A percentile compares a stretch with the other conserved stretches of the same genome.
Evolutionary conservation across 1,284 basidiomycete genomes (phyloP).

Genomic region (Amylostereum chailletii): DNA sequence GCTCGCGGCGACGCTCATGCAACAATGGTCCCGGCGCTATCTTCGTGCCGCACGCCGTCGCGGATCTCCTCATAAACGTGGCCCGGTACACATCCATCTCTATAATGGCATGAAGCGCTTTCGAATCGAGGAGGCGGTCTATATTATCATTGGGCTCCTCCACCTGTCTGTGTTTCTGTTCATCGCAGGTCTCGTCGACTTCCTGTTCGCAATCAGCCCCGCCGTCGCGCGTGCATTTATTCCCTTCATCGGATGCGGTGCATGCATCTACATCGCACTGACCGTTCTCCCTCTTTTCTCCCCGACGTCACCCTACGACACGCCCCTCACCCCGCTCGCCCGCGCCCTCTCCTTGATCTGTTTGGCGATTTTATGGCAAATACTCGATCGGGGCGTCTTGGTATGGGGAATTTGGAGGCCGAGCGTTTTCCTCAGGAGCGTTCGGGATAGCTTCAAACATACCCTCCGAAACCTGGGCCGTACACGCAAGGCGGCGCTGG

Average conservation of each 20-base stretch:
- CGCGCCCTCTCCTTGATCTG: no score
- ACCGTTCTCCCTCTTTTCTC: neutral
- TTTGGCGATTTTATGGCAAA: neutral
- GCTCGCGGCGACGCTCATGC: constrained; percentile 5
- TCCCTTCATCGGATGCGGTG: neutral
- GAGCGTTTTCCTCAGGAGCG: neutral
- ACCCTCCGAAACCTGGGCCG: neutral
- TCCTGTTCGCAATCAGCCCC: neutral
- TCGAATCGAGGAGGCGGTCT: neutral
- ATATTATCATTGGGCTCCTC: neutral
- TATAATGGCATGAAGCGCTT: neutral
- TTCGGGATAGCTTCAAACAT: neutral
- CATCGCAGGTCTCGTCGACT: neutral
- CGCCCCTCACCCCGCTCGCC: neutral
- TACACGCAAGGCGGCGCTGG: neutral
- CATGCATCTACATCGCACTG: neutral
- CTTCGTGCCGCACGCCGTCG: neutral
- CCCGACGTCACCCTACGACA: constrained; percentile 3
- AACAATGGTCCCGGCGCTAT: constrained; percentile 2
- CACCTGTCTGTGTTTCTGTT: neutral
- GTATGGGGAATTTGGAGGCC: neutral
- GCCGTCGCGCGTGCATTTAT: neutral
- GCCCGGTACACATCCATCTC: neutral
- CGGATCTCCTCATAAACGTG: neutral
- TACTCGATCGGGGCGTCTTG: neutral